Conservation (phyloP, 768 basidiomycete genomes). For the Hydnum rufescens region DNA sequence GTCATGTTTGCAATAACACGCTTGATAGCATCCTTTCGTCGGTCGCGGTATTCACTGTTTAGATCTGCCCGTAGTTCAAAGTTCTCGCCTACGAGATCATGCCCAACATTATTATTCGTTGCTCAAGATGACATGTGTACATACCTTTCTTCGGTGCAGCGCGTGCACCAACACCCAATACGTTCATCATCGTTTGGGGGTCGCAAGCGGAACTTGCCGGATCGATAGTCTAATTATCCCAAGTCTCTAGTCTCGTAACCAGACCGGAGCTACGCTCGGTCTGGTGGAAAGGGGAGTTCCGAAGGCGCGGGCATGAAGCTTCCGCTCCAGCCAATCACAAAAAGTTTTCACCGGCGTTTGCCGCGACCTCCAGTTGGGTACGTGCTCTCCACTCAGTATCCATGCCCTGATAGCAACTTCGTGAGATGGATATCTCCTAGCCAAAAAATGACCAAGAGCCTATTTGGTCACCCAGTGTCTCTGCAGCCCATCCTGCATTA, state of each 20-base stretch:
- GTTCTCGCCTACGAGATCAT: constrained; percentile 50
- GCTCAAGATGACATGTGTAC: neutral
- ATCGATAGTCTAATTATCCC: no score
- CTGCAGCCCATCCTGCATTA: no score
- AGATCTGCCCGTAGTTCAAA: constrained; percentile 93
- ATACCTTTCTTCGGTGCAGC: constrained; percentile 14
- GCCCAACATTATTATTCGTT: neutral
- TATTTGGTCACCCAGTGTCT: no score
- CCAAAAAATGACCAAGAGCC: no score
- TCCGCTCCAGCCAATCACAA: neutral
- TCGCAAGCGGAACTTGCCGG: no score
- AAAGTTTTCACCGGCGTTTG: neutral
- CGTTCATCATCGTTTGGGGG: no score
- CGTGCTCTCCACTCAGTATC: no score
- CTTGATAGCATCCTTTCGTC: constrained; percentile 97
- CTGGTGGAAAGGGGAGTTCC: neutral
- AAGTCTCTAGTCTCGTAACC: no score
- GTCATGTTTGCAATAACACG: constrained; percentile 97
- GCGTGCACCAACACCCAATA: constrained; percentile 5
- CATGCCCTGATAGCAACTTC: no score
- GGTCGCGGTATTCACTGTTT: constrained; percentile 89
- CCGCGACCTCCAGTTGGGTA: no score
- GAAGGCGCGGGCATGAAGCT: neutral
- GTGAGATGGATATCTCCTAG: no score
- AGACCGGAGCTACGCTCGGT: no score